Conservation (phyloP, 306 rosid genomes). For the Sicyos baderoa region DNA sequence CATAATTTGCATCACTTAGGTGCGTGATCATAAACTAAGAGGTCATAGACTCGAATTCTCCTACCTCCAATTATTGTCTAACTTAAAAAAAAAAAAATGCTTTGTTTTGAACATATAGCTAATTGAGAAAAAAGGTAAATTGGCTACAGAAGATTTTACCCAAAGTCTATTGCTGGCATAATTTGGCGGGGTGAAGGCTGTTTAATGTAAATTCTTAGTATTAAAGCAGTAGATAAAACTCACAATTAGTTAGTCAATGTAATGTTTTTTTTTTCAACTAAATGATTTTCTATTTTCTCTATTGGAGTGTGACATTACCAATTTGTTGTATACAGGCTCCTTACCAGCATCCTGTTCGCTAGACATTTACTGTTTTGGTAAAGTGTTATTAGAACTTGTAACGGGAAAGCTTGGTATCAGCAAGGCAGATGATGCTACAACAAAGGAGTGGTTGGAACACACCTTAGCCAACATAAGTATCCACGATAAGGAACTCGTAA, state of each 20-base stretch:
- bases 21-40: too few species aligned
- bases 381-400: slow-evolving; percentile 76
- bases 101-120: background rate
- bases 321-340: slow-evolving; percentile 40
- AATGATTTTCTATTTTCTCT: slow-evolving; percentile 1
- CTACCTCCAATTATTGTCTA: too few species aligned
- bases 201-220: background rate
- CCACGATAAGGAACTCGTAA: slow-evolving; percentile 56
- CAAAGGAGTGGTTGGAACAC: slow-evolving; percentile 67
- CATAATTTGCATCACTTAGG: background rate
- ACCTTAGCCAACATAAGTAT: slow-evolving; percentile 51
- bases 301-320: background rate
- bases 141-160: background rate
- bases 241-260: background rate
- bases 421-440: slow-evolving; percentile 48
- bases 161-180: background rate
- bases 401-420: slow-evolving; percentile 74
- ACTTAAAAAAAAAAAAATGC: background rate
- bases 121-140: background rate
- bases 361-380: slow-evolving; percentile 80
- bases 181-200: background rate
- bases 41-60: too few species aligned
- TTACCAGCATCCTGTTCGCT: slow-evolving; percentile 45
- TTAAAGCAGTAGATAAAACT: background rate
- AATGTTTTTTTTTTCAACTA: background rate